These are phyloP conservation scores for Flaveria robusta DNA, from an alignment of 129 eudicot genomes.

Conservation along the genomic window DNA sequence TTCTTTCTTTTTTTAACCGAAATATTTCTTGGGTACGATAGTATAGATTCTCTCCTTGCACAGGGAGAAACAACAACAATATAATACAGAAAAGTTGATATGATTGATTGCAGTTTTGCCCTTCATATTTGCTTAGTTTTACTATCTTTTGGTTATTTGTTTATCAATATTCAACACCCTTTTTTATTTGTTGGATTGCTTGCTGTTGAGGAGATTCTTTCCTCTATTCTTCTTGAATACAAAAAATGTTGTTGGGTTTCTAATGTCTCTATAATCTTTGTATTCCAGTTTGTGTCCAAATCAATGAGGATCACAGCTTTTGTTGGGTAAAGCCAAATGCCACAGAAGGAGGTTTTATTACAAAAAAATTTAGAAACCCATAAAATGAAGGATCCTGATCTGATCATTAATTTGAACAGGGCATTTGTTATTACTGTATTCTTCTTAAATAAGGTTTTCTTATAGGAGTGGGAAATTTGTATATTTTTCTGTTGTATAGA, in stretches of 20 bases:
- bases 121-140: conserved; percentile 48
- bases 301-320: conserved; percentile 35
- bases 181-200: conserved; percentile 44
- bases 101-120: conserved; percentile 48
- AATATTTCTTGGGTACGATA: conserved; percentile 4
- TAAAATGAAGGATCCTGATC: conserved; percentile 66
- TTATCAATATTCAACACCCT: conserved; percentile 18
- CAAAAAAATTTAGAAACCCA: conserved; percentile 9
- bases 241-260: conserved; percentile 21
- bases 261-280: conserved; percentile 22
- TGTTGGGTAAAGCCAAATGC: conserved; percentile 25
- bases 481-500: conserved; percentile 22
- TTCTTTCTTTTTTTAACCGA: not conserved
- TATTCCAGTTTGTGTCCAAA: conserved; percentile 41
- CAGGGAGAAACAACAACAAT: conserved; percentile 14
- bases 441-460: conserved; percentile 33
- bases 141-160: conserved; percentile 16
- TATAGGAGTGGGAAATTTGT: conserved; percentile 27
- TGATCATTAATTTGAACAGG: conserved; percentile 42
- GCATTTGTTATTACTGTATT: conserved; percentile 22
- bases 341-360: conserved; percentile 39
- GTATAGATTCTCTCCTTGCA: conserved; percentile 6
- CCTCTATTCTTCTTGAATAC: conserved; percentile 31
- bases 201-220: conserved; percentile 47
- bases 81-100: conserved; percentile 12